phyloP scores from a whole-genome alignment of 495 filamentous ascomycete genomes.

The Tuber microsphaerosporum region DNA sequence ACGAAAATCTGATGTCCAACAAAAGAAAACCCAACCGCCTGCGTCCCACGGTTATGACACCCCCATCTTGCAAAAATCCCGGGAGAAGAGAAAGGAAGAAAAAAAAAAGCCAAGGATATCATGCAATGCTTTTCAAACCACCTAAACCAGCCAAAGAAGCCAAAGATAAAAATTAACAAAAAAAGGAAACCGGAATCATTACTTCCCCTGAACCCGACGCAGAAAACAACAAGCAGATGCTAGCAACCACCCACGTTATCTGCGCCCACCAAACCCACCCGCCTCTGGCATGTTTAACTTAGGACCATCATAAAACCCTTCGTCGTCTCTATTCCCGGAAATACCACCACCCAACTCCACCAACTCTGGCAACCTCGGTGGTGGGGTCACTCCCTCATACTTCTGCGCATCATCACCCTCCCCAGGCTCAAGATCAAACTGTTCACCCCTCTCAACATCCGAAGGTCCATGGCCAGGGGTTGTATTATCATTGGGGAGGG shows the following conservation, averaged over 20 bases:
- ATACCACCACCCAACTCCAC: neutral
- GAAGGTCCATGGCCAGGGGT: neutral
- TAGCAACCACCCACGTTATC: neutral
- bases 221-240: neutral
- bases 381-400: neutral
- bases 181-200: neutral
- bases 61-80: neutral
- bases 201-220: neutral
- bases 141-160: neutral
- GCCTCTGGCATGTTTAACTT: neutral
- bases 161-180: neutral
- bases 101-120: neutral
- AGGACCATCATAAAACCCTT: neutral
- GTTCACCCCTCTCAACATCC: conserved; percentile 4
- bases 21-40: neutral
- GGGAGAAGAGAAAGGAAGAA: neutral
- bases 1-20: neutral
- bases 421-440: neutral
- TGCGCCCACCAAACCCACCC: neutral
- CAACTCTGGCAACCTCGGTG: neutral
- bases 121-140: neutral
- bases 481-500: neutral
- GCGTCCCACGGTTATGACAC: neutral
- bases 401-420: neutral
- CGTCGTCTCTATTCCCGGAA: neutral